phyloP scores from a whole-genome alignment of 345 rosid species.

The Sonneratia caseolaris region DNA sequence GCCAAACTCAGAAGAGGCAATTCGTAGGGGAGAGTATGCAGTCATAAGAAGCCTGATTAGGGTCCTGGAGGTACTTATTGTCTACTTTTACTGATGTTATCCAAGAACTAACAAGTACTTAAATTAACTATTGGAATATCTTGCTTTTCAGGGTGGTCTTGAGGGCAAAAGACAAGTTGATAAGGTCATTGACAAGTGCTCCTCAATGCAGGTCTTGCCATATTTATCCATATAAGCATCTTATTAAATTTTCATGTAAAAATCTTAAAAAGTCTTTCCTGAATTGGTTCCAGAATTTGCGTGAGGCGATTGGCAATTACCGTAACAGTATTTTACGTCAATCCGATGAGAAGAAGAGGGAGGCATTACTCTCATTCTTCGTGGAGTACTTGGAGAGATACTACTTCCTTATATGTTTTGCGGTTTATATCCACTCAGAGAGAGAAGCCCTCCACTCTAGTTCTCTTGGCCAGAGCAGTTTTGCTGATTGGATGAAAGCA shows the following conservation, averaged over 20 bases:
- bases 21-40: conserved; percentile 87
- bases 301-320: conserved; percentile 89
- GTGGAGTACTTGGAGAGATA: conserved; percentile 98
- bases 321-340: conserved; percentile 87
- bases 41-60: conserved; percentile 89
- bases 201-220: conserved; percentile 85
- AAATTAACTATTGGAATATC: background rate
- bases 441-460: conserved; percentile 70
- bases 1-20: conserved; percentile 85
- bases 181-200: conserved; percentile 94
- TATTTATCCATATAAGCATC: conserved; percentile 5
- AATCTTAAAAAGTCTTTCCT: background rate
- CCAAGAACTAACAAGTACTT: background rate
- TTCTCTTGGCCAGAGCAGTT: conserved; percentile 64
- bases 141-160: conserved; percentile 67
- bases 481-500: conserved; percentile 98
- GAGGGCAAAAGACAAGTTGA: conserved; percentile 97
- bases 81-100: conserved; percentile 10
- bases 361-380: conserved; percentile 83
- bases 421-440: conserved; percentile 93
- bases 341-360: conserved; percentile 98
- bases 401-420: conserved; percentile 94
- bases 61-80: conserved; percentile 70
- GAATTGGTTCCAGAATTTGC: conserved; percentile 63
- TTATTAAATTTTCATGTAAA: background rate